Base-by-base conservation (phyloP, 345 rosid genomes). In the Camelina laxa region DNA sequence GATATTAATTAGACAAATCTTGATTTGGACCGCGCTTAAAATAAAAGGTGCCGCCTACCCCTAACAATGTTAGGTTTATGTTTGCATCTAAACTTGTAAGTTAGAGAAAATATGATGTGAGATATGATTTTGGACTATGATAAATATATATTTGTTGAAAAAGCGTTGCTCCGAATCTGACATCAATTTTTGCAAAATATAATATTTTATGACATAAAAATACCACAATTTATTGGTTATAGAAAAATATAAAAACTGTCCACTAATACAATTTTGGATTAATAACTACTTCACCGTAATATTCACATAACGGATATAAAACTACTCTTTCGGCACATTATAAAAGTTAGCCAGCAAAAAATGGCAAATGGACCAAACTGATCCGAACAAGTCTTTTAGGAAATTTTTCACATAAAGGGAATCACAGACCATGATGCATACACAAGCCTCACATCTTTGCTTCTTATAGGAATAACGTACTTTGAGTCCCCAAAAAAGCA, bases 381-480 rank as follows among this genome's bases (percentile, higher is more conserved):
- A 69, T 42, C 64, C 58, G 61, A 75, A 62, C 65, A 69, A 75
- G 70, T 60, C 70, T 75, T 61, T 53, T 60, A 75, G 7, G 41
- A 65, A 67, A 21, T 65, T 38, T 70, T 76, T 69, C 58, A 76
- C 72, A 42, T 44, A 83, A 77, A 69, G 20, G 12, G 55, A 58
- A 72, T 75, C 70, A 65, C 38, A 47, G 67, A 48, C 22, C 67
- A 48, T 75, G 85, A 82, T 58, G 85, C 66, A n/a, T 65, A 66
- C 60, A 57, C 56, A 76, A 77, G 85, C 82, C 78, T 77, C 79
- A 71, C 69, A 69, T 53, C 20, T 49, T 81, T 87, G 60, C 92
- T 74, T 61, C 51, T 82, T 74, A 58, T 61, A 82, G 89, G 76
- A 82, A 80, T 84, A 81, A 80, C 87, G 89, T 91, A 82, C 79